Conservation (phyloP, 345 rosid genomes). For the Rhodomyrtus tomentosa region DNA sequence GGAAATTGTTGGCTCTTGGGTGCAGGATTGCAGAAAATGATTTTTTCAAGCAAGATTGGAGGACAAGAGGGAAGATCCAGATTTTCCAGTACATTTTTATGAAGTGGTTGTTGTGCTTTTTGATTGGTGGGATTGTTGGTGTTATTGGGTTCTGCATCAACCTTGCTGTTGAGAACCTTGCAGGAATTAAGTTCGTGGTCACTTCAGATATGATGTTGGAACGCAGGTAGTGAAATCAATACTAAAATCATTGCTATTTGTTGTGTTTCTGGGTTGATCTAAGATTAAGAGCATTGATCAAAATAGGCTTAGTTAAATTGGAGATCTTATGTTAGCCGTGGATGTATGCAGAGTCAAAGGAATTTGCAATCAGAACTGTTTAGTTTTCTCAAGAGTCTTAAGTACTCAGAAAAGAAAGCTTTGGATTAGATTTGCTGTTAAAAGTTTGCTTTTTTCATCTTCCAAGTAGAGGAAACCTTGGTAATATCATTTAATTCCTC, state of each 20-base stretch:
- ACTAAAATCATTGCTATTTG: neutral
- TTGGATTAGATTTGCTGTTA: neutral
- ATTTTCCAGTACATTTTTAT: conserved; percentile 63
- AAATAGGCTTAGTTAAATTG: neutral
- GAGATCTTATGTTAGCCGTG: neutral
- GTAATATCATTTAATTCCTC: neutral
- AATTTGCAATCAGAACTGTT: neutral
- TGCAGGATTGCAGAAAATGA: conserved; percentile 64
- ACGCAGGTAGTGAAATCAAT: conserved; percentile 23
- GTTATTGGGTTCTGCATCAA: conserved; percentile 70
- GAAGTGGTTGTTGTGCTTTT: conserved; percentile 78
- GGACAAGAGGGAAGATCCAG: conserved; percentile 46
- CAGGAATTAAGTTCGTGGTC: conserved; percentile 75
- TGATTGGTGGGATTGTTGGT: conserved; percentile 57
- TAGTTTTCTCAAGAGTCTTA: neutral
- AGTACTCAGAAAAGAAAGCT: neutral
- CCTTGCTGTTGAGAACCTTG: conserved; percentile 84
- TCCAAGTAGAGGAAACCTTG: neutral
- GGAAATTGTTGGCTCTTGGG: neutral
- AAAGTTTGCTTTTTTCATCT: neutral
- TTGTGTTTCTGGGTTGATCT: neutral
- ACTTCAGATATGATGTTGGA: conserved; percentile 86
- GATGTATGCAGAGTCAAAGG: neutral
- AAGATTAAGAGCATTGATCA: neutral
- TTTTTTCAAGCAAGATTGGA: conserved; percentile 91